These are phyloP conservation scores for Trapa bicornis DNA, from an alignment of 345 rosid species.

Conservation along the genomic window DNA sequence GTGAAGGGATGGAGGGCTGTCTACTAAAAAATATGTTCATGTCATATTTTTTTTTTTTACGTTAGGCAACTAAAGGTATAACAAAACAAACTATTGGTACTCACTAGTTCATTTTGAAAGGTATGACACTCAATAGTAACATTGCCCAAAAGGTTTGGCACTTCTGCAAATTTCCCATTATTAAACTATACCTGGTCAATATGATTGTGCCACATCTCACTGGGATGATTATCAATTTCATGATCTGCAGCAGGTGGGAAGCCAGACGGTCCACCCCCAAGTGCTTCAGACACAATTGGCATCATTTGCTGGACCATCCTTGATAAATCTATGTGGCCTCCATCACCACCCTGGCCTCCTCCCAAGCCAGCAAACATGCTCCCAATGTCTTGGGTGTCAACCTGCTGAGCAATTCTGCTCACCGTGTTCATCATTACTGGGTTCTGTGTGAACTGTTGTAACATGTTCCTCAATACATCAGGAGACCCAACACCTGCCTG, in stretches of 20 bases:
- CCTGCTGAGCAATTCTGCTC: constrained; percentile 83
- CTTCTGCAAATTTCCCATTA: not conserved
- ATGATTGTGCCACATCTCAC: constrained; percentile 17
- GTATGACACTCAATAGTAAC: too few relatives aligned
- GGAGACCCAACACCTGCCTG: constrained; percentile 79
- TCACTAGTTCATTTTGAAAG: too few relatives aligned
- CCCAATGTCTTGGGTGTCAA: constrained; percentile 60
- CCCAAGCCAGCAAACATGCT: constrained; percentile 58
- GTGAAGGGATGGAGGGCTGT: too few relatives aligned
- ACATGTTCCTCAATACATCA: constrained; percentile 62
- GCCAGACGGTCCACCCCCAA: constrained; percentile 30
- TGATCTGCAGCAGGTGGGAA: constrained; percentile 18
- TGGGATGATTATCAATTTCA: constrained; percentile 17
- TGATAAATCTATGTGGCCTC: constrained; percentile 63
- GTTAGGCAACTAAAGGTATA: too few relatives aligned
- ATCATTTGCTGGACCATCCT: constrained; percentile 88
- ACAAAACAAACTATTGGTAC: too few relatives aligned
- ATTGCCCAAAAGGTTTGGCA: too few relatives aligned
- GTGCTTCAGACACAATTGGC: constrained; percentile 86
- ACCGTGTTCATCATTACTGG: constrained; percentile 83
- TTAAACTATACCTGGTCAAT: constrained; percentile 31
- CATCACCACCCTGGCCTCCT: constrained; percentile 43
- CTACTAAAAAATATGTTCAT: too few relatives aligned
- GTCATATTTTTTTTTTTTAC: too few relatives aligned
- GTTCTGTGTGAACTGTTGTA: constrained; percentile 70